Conservation (phyloP, 768 basidiomycete species). For the Suillus plorans region DNA sequence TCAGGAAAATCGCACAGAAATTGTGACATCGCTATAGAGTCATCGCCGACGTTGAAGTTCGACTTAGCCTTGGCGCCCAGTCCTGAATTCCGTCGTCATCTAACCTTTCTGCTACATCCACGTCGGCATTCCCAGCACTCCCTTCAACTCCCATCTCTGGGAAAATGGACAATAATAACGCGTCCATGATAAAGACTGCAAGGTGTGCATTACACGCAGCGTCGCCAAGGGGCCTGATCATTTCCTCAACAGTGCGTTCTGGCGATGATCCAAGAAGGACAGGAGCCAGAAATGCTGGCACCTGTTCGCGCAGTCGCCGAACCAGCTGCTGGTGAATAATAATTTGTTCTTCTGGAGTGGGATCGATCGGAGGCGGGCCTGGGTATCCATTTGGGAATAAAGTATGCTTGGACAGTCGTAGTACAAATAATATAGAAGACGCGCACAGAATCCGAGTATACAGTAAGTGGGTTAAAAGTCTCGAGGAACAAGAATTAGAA, state of each 20-base stretch:
- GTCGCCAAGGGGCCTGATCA: constrained; percentile 62
- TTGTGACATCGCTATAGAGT: not conserved
- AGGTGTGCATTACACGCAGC: constrained; percentile 79
- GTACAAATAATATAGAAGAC: constrained; percentile 48
- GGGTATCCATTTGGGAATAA: constrained; percentile 93
- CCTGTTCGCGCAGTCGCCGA: constrained; percentile 34
- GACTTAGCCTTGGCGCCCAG: not conserved
- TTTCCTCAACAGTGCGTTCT: constrained; percentile 45
- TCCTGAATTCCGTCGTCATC: constrained; percentile 2
- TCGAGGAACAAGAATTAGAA: constrained; percentile 24
- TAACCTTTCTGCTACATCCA: not conserved
- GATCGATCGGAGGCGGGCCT: constrained; percentile 68
- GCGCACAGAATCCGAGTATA: constrained; percentile 52
- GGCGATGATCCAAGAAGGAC: constrained; percentile 57
- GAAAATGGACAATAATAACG: constrained; percentile 67
- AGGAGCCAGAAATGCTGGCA: constrained; percentile 41
- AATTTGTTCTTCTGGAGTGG: constrained; percentile 73
- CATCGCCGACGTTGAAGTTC: not conserved
- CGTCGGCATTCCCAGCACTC: not conserved
- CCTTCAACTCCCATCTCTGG: constrained; percentile 64
- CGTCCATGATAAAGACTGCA: constrained; percentile 70
- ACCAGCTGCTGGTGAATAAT: constrained; percentile 47
- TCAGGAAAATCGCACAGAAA: not conserved
- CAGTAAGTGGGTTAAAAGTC: constrained; percentile 71
- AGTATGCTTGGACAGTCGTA: constrained; percentile 59